Evolutionary conservation across 2,329 filamentous ascomycete species (phyloP).

Genomic region (Fusarium robinianum): DNA sequence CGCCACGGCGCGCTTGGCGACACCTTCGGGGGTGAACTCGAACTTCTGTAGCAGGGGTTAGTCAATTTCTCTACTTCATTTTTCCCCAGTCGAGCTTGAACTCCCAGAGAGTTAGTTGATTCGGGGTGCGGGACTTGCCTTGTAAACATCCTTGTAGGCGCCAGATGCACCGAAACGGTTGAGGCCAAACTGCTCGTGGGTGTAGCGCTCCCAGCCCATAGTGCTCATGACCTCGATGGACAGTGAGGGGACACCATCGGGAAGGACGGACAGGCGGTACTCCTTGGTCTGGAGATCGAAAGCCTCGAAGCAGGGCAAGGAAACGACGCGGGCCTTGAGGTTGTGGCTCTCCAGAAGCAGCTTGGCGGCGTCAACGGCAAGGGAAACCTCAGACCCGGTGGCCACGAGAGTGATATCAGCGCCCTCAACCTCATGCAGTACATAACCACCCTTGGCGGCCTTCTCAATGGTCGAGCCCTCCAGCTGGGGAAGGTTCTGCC

Average conservation of each 20-base stretch:
- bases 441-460: conserved; percentile 94
- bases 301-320: conserved; percentile 94
- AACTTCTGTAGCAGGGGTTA: conserved; percentile 75
- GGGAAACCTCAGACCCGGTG: conserved; percentile 93
- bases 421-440: conserved; percentile 79
- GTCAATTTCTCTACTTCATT: conserved; percentile 24
- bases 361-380: conserved; percentile 92
- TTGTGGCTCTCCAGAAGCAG: conserved; percentile 86
- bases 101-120: conserved; percentile 8
- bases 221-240: conserved; percentile 97
- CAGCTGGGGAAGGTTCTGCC: conserved; percentile 97
- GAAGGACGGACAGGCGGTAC: conserved; percentile 90
- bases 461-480: conserved; percentile 90
- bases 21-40: conserved; percentile 97
- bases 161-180: conserved; percentile 99
- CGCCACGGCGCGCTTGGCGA: conserved; percentile 89
- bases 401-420: conserved; percentile 89
- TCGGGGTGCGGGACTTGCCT: conserved; percentile 57
- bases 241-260: conserved; percentile 89
- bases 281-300: conserved; percentile 94
- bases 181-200: conserved; percentile 98
- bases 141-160: conserved; percentile 97
- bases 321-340: conserved; percentile 88
- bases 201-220: conserved; percentile 98
- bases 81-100: too few species aligned